These are phyloP conservation scores for Clarkia xantiana DNA, from an alignment of 345 rosid species.

Conservation along the genomic window DNA sequence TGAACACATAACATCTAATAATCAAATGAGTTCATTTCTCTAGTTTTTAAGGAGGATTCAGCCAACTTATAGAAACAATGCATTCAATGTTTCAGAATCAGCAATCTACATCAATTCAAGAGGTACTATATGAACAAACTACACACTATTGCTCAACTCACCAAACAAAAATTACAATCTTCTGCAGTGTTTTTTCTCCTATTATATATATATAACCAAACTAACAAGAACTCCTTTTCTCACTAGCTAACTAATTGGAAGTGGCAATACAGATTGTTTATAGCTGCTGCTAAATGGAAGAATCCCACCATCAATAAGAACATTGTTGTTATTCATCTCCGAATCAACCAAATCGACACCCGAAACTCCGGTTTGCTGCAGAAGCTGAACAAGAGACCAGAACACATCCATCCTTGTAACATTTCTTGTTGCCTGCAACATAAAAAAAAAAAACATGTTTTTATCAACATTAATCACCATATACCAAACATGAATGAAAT, in stretches of 20 bases:
- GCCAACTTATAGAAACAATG: too few species aligned
- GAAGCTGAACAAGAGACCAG: slow-evolving; percentile 68
- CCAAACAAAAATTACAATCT: too few species aligned
- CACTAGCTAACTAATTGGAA: slow-evolving; percentile 18
- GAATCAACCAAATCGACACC: slow-evolving; percentile 21
- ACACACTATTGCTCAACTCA: too few species aligned
- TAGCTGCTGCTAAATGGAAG: slow-evolving; percentile 19
- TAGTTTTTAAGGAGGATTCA: too few species aligned
- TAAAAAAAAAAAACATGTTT: slow-evolving; percentile 7
- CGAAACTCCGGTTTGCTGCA: slow-evolving; percentile 25
- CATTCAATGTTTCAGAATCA: too few species aligned
- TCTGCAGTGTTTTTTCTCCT: too few species aligned
- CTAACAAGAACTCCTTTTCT: neutral
- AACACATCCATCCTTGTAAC: slow-evolving; percentile 61
- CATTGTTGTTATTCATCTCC: slow-evolving; percentile 13
- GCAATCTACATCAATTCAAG: too few species aligned
- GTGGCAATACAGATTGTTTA: slow-evolving; percentile 14
- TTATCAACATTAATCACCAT: neutral
- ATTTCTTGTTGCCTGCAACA: slow-evolving; percentile 39
- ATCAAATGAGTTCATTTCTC: too few species aligned
- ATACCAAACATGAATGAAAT: too few species aligned
- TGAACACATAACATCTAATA: too few species aligned
- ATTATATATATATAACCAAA: too few species aligned
- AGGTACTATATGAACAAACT: too few species aligned
- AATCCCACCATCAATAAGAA: slow-evolving; percentile 11